Conservation (phyloP, 164 flowering plant species). For the Vitis riparia region DNA sequence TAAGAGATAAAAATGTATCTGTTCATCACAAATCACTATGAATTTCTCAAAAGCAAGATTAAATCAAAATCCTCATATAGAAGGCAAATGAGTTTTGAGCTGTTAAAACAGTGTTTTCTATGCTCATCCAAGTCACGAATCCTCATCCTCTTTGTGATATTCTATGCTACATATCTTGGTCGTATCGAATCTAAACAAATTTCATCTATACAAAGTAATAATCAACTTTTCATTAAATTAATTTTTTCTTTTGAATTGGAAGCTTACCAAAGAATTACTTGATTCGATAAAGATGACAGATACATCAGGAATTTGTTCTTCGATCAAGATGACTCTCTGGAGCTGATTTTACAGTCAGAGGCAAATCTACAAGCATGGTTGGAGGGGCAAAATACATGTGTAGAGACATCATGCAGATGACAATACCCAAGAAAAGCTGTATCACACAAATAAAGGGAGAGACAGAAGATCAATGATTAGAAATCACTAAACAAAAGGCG, state of each 20-base stretch:
- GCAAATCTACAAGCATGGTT: constrained; percentile 65
- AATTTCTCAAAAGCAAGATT: background rate
- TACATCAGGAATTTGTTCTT: constrained; percentile 34
- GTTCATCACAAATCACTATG: background rate
- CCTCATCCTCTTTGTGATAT: background rate
- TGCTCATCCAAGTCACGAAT: background rate
- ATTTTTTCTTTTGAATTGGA: background rate
- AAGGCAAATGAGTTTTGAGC: background rate
- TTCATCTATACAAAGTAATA: background rate
- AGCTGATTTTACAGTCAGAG: constrained; percentile 40
- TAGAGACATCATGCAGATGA: constrained; percentile 89
- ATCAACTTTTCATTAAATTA: background rate
- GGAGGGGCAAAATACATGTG: constrained; percentile 97
- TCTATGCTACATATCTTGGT: background rate
- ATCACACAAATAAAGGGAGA: constrained; percentile 9
- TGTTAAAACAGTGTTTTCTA: background rate
- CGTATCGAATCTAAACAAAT: background rate
- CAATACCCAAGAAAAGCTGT: constrained; percentile 96
- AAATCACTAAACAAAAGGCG: background rate
- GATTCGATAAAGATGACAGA: background rate
- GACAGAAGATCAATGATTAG: background rate
- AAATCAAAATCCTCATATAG: background rate
- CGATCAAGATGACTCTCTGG: constrained; percentile 43
- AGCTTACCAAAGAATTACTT: constrained; percentile 3
- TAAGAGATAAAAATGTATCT: background rate